phyloP scores from a whole-genome alignment of 228 moss, liverwort and hornwort species.

The Sphagnum magellanicum region DNA sequence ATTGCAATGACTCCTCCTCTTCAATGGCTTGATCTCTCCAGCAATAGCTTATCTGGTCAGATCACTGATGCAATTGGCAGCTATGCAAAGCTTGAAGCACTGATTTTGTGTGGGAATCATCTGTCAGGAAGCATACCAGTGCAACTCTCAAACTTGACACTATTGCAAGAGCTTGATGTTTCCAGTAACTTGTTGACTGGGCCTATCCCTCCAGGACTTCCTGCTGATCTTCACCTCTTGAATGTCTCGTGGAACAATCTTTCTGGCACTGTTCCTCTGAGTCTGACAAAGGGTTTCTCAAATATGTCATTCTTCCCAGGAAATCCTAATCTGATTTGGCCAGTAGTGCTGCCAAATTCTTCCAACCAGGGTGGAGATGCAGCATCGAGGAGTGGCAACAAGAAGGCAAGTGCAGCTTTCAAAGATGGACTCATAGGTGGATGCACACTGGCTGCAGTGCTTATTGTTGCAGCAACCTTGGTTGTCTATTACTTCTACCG shows the following conservation, averaged over 20 bases:
- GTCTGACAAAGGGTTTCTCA: conserved; percentile 36
- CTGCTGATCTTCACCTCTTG: conserved; percentile 30
- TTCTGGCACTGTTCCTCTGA: conserved; percentile 52
- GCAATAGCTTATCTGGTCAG: conserved; percentile 33
- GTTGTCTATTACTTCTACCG: conserved; percentile 20
- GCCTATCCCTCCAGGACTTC: conserved; percentile 33
- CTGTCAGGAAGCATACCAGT: conserved; percentile 50
- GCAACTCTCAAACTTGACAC: conserved; percentile 32
- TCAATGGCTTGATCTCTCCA: conserved; percentile 53
- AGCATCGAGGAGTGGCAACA: conserved; percentile 13
- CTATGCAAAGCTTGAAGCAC: conserved; percentile 27
- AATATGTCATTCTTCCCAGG: conserved; percentile 61
- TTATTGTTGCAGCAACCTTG: conserved; percentile 26
- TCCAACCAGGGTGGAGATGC: conserved; percentile 16
- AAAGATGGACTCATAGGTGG: conserved; percentile 68
- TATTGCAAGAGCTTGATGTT: conserved; percentile 59
- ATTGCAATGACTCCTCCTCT: conserved; percentile 26
- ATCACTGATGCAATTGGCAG: conserved; percentile 46
- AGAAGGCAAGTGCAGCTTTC: conserved; percentile 24
- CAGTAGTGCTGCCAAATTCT: conserved; percentile 7
- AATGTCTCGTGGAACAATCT: conserved; percentile 64
- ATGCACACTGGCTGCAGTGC: conserved; percentile 48
- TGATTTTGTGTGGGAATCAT: conserved; percentile 53
- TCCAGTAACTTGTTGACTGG: conserved; percentile 60
- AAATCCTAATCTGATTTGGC: conserved; percentile 42